Evolutionary conservation across 78 protist genomes (phyloP).

Genomic region (Pigoraptor vietnamica): DNA sequence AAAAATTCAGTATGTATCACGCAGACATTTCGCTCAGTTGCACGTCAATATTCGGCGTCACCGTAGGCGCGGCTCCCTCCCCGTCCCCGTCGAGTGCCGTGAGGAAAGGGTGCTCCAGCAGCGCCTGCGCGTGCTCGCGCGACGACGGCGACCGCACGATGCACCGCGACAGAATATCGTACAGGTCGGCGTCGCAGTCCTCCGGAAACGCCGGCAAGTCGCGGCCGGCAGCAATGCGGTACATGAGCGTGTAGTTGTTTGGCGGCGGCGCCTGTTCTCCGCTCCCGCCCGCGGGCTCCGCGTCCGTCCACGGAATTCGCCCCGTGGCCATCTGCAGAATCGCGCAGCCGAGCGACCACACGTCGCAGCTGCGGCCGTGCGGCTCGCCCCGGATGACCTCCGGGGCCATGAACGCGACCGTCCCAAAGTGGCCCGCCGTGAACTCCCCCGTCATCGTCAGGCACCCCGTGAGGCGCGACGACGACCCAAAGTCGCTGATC

Average conservation of each 20-base stretch:
- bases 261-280: not conserved
- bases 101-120: not conserved
- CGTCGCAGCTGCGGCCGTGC: not conserved
- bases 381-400: not conserved
- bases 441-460: not conserved
- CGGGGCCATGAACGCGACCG: slow-evolving; percentile 42
- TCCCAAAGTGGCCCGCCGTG: slow-evolving; percentile 12
- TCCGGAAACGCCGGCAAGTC: not conserved
- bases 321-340: not conserved
- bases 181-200: not conserved
- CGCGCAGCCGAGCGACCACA: not conserved
- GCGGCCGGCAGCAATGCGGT: not conserved
- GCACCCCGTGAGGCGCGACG: not conserved
- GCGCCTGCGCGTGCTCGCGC: not conserved
- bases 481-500: slow-evolving; percentile 48
- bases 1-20: too few species aligned
- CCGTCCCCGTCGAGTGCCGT: not conserved
- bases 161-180: not conserved
- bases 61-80: too few species aligned
- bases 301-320: not conserved
- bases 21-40: too few species aligned
- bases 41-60: too few species aligned
- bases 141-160: not conserved
- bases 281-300: too few species aligned
- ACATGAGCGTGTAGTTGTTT: not conserved